Base-by-base conservation (phyloP, 805 yeast genomes). In the Candida odintsovae region DNA sequence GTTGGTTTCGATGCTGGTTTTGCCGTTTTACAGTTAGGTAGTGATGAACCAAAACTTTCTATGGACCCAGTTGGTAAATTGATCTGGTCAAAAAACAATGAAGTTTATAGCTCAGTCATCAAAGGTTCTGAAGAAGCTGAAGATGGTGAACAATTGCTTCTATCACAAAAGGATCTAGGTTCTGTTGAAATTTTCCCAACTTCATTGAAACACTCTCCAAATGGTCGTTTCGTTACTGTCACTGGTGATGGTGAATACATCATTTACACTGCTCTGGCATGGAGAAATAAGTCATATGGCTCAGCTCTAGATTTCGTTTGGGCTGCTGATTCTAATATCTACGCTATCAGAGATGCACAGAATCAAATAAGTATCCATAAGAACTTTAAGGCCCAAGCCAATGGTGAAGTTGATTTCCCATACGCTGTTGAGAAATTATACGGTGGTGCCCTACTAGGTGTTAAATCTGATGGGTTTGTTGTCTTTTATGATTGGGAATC, bases 181-280 rank as follows among this genome's bases (percentile, higher is more conserved):
- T 73, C 88, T 21, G 88, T 92, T 44, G 99, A 94, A 67, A 80
- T 92, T 40, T 94, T 83, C 74, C 98, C 99, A 44, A 85, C 86
- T 51, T 77, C 86, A 50, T 75, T 94, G 60, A 71, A 76, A 42
- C 99, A 94, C 67, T 92, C 98, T 40, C 97, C 98, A 52, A 94
- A 94, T 64, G 99, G 99, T 53, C 82, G 97, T 67, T 94, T 86
- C 64, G 97, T 90, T 36, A 86, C 98, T 23, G 97, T 94, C 42
- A 85, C 92, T 40, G 99, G 99, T 62, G 99, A 94, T 69, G 97
- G 97, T 50, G 99, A 94, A 68, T 92, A 89, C 65, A 88, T 92
- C 57, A 84, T 94, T 45, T 94, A 92, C 69, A 90, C 98, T 2
- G 92, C 99, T 2, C 77, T 94, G 59, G 98, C 98, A 1, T 94